A percentile compares a stretch with the other conserved stretches of the same genome.
These are phyloP conservation scores for Dionaea muscipula DNA, from an alignment of 179 eudicot species.

Conservation along the genomic window DNA sequence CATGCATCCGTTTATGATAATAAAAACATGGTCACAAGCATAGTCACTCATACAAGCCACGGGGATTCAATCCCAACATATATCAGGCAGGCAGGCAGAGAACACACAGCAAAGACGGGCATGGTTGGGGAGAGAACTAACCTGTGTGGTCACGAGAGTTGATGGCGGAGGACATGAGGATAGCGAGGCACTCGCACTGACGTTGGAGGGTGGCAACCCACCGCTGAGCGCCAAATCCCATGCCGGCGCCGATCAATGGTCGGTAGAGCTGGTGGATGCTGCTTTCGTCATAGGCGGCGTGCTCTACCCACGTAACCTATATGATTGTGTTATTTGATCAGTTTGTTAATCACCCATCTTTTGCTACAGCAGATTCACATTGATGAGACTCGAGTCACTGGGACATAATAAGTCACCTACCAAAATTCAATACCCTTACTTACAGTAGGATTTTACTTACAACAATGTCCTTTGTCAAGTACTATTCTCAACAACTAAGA, in stretches of 20 bases:
- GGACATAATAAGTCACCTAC: neutral
- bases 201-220: constrained; percentile 88
- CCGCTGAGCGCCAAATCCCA: constrained; percentile 89
- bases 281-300: constrained; percentile 72
- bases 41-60: too few relatives aligned
- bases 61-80: too few relatives aligned
- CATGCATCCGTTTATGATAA: too few relatives aligned
- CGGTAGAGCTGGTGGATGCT: constrained; percentile 68
- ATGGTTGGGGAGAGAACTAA: constrained; percentile 11
- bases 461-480: too few relatives aligned
- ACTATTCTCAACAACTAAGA: too few relatives aligned
- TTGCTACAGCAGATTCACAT: neutral
- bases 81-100: too few relatives aligned
- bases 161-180: constrained; percentile 68
- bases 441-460: too few relatives aligned
- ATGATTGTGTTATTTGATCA: neutral
- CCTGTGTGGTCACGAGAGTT: constrained; percentile 59
- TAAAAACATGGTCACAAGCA: too few relatives aligned
- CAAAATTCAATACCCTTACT: neutral
- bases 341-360: neutral
- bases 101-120: neutral
- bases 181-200: constrained; percentile 88
- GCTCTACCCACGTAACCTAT: constrained; percentile 98
- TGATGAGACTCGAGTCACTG: neutral
- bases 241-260: constrained; percentile 56